Base-by-base conservation (phyloP, 768 basidiomycete species). In the Coprinellus micaceus region DNA sequence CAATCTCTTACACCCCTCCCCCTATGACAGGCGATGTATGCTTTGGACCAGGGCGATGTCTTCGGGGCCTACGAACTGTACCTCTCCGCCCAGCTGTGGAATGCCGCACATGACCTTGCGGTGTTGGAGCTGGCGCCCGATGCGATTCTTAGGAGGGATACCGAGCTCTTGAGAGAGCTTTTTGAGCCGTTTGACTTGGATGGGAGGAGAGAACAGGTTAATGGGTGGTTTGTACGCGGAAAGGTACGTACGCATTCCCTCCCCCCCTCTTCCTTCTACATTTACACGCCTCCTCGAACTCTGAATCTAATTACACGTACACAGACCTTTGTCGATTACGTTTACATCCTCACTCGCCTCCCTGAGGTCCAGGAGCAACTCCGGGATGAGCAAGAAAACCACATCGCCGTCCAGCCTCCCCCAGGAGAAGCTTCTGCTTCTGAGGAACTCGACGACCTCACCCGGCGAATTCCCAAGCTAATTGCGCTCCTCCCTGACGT, bases 121-220 rank as follows among this genome's bases (percentile, higher is more conserved):
- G 77, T 95, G 28, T 70, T 77, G n/a, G 86, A 94, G 58, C 81
- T 99, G 7, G 91, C 89, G 5, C 91, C 93, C 1, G 96, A 98
- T 60, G 91, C 88, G 0, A 77, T 97, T 53, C 78, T 98, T 28
- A 76, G 85, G 9, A 77, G 78, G 41, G 87, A 89, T 64, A 63
- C 75, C 7, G 81, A 78, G 2, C 75, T 96, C 12, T 71, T 97
- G 22, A 74, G 76, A 33, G 77, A 77, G n/a, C 68, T 98, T 22
- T 91, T 98, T 61, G 75, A 72, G 49, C 77, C 78, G 9, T 85
- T 98, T 61, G 75, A 68, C 28, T 61, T 49, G 22, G 65, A 74
- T 22, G 80, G 78, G 11, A 76, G 77, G 37, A 61, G 66, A 26
- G 71, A 72, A 37, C 72, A 71, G 55, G 63, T 95, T 10, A 82